A percentile compares a stretch with the other conserved stretches of the same genome.
These are phyloP conservation scores for Xylogone sp. DNA, from an alignment of 2,329 filamentous ascomycete species.

Conservation along the genomic window DNA sequence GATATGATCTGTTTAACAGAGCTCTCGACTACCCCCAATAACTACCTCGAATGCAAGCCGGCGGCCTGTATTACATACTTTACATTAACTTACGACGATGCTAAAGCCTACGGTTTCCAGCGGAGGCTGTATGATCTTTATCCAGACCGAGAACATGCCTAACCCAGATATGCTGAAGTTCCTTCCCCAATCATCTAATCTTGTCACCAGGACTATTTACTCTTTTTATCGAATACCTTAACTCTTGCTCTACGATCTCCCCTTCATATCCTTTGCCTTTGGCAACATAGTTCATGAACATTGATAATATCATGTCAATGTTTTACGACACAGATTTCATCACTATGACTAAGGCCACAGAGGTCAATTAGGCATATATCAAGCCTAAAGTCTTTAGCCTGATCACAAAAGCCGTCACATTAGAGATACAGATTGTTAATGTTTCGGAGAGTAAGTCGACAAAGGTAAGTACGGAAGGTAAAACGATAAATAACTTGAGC, in stretches of 20 bases:
- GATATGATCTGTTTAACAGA: slow-evolving; percentile 37
- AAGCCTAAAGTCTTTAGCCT: slow-evolving; percentile 93
- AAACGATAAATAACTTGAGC: slow-evolving; percentile 64
- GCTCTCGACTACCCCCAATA: slow-evolving; percentile 39
- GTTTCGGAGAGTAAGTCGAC: slow-evolving; percentile 58
- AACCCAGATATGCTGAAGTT: slow-evolving; percentile 98
- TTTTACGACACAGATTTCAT: slow-evolving; percentile 97
- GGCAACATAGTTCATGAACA: slow-evolving; percentile 83
- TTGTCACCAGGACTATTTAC: slow-evolving; percentile 70
- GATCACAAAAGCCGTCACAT: slow-evolving; percentile 88
- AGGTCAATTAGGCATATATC: slow-evolving; percentile 90
- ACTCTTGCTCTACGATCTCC: slow-evolving; percentile 80
- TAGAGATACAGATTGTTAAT: slow-evolving; percentile 77
- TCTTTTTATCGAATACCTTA: slow-evolving; percentile 88
- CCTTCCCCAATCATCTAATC: slow-evolving; percentile 81
- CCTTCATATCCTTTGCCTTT: slow-evolving; percentile 89
- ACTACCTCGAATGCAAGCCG: slow-evolving; percentile 41
- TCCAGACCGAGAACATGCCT: slow-evolving; percentile 92
- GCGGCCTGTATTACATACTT: slow-evolving; percentile 39
- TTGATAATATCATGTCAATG: slow-evolving; percentile 90
- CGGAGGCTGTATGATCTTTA: slow-evolving; percentile 78
- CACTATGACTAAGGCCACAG: slow-evolving; percentile 85
- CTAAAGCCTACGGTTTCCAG: slow-evolving; percentile 34
- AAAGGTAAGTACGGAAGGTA: slow-evolving; percentile 43
- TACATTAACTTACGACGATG: slow-evolving; percentile 35